Conservation (phyloP, 805 yeast genomes). For the Osmozyma mogii region DNA sequence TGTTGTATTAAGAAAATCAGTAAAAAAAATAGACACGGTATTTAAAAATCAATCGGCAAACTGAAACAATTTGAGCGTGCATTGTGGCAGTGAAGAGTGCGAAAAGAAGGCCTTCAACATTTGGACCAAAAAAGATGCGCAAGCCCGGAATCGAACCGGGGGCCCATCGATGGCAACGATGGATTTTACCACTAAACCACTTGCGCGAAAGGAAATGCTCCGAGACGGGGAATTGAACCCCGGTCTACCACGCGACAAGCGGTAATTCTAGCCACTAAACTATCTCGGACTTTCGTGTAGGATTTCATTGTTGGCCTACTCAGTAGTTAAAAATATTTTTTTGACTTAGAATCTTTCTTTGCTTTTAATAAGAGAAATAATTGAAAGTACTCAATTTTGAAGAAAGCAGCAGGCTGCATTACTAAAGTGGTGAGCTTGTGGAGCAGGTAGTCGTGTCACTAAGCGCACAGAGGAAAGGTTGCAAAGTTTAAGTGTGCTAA, state of each 20-base stretch:
- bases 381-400: too few relatives aligned
- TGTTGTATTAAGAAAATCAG: neutral
- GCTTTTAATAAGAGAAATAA: too few relatives aligned
- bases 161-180: conserved; percentile 10
- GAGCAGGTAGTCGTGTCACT: too few relatives aligned
- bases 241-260: conserved; percentile 19
- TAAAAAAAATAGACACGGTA: neutral
- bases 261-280: conserved; percentile 18
- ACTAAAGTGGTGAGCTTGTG: too few relatives aligned
- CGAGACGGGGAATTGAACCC: conserved; percentile 19
- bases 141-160: conserved; percentile 9
- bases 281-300: conserved; percentile 10
- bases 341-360: too few relatives aligned
- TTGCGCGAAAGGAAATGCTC: conserved; percentile 9
- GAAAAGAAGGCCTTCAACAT: neutral
- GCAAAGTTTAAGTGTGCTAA: too few relatives aligned
- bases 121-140: conserved; percentile 5
- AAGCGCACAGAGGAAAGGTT: too few relatives aligned
- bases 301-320: neutral
- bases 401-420: too few relatives aligned
- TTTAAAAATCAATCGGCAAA: too few relatives aligned
- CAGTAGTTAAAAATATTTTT: too few relatives aligned
- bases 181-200: conserved; percentile 10
- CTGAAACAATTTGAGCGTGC: too few relatives aligned
- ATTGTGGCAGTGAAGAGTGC: too few relatives aligned